Base-by-base conservation (phyloP, 2,329 filamentous ascomycete species). In the Aspergillus puulaauensis region DNA sequence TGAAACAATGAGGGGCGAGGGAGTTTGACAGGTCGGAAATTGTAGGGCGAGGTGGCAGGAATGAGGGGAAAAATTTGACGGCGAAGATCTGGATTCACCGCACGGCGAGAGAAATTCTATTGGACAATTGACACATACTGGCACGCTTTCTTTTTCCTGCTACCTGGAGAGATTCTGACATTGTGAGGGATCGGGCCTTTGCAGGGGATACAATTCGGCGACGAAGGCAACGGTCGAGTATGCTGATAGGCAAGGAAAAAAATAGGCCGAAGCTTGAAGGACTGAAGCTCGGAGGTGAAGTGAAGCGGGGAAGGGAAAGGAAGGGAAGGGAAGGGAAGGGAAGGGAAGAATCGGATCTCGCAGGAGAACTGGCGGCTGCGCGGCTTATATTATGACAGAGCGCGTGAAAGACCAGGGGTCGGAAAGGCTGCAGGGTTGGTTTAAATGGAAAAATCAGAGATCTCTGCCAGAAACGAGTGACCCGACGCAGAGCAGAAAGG, bases 141-240 rank as follows among this genome's bases (percentile, higher is more conserved):
- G 73, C 70, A 60, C 73, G 66, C 65, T 75, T 75, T 66, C 73
- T 69, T 65, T 75, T 75, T 40, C 73, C 73, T 39, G 70, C 70
- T 6, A 59, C 59, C 63, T 72, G 68, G 56, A 64, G 59, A 53
- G 61, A 47, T 43, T 73, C 70, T 14, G 72, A 73, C 72, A 75
- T 75, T 58, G 52, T 69, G 64, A 49, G 14, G 43, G 33, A 23
- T 24, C 41, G 14, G 54, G 46, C 40, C 41, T 45, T 33, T 37
- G 17, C 6, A 19, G 27, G 31, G 44, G 49, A 35, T 48, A 23
- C n/a, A n/a, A 54, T 6, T 41, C 19, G 23, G 44, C 27, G 24
- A 47, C 21, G n/a, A 15, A 44, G 19, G 41, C 17, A 27, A 15
- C 51, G 27, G 12, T 53, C 19, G 15, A 12, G 9, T 35, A 24